Conservation (phyloP, 192 early-diverging fungal species). For the Entophlyctis luteolus region DNA sequence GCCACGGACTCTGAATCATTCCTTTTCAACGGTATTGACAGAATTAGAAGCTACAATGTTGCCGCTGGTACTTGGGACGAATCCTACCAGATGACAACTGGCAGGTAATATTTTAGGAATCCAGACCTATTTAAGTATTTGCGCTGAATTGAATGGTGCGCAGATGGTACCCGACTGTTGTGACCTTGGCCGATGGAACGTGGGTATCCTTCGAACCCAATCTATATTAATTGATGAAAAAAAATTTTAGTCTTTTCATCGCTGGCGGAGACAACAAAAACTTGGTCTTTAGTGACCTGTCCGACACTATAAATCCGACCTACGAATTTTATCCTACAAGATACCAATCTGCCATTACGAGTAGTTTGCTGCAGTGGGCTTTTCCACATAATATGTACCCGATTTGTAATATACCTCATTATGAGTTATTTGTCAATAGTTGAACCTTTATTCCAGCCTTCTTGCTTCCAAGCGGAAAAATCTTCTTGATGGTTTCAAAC, state of each 20-base stretch:
- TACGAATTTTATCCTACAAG: conserved; percentile 35
- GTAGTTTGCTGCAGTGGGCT: conserved; percentile 14
- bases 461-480: conserved; percentile 10
- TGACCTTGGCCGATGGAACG: conserved; percentile 26
- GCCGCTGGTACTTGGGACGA: conserved; percentile 15
- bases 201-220: background rate
- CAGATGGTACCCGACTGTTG: conserved; percentile 45
- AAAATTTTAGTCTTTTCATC: conserved; percentile 16
- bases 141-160: too few species aligned
- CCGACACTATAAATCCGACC: conserved; percentile 30
- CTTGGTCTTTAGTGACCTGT: conserved; percentile 7
- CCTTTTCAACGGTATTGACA: conserved; percentile 18
- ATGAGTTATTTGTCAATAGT: background rate
- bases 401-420: background rate
- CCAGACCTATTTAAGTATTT: too few species aligned
- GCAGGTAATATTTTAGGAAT: too few species aligned
- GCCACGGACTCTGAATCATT: background rate
- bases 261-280: conserved; percentile 18
- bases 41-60: conserved; percentile 12
- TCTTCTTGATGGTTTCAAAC: conserved; percentile 29
- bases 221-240: background rate
- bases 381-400: conserved; percentile 28
- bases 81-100: conserved; percentile 19
- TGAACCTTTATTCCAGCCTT: background rate
- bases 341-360: background rate